These are phyloP conservation scores for Casuarina equisetifolia DNA, from an alignment of 306 rosid genomes.

Conservation along the genomic window DNA sequence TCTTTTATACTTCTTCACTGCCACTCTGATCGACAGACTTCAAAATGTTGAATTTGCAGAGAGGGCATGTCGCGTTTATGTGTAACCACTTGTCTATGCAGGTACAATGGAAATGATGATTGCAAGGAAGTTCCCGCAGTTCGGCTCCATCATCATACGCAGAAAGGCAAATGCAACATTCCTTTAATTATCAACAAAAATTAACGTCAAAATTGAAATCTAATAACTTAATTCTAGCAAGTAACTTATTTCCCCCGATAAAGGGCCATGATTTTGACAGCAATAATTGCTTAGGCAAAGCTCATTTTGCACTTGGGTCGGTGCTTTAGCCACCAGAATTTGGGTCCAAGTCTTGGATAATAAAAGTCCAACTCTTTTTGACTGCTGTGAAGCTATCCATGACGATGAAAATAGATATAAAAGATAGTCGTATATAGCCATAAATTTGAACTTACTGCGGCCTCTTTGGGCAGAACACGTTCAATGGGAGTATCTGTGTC, in stretches of 20 bases:
- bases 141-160: slow-evolving; percentile 64
- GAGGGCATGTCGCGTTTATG: slow-evolving; percentile 80
- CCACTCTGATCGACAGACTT: slow-evolving; percentile 29
- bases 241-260: too few relatives aligned
- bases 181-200: slow-evolving; percentile 49
- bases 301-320: background rate
- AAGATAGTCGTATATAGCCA: slow-evolving; percentile 8
- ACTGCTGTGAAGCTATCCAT: slow-evolving; percentile 10
- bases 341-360: background rate
- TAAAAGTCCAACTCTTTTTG: background rate
- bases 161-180: slow-evolving; percentile 81
- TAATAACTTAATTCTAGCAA: background rate
- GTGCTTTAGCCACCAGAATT: background rate
- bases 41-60: slow-evolving; percentile 83
- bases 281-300: background rate
- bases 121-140: slow-evolving; percentile 79
- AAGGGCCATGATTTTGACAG: too few relatives aligned
- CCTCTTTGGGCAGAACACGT: slow-evolving; percentile 52
- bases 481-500: slow-evolving; percentile 45
- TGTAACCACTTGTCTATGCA: slow-evolving; percentile 93
- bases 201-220: slow-evolving; percentile 18
- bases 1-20: slow-evolving; percentile 38
- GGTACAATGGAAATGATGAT: slow-evolving; percentile 74
- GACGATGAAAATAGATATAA: background rate
- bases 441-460: slow-evolving; percentile 63